A percentile compares a stretch with the other conserved stretches of the same genome.
Conservation (phyloP, 2,329 filamentous ascomycete genomes). For the Trichoderma sp. region DNA sequence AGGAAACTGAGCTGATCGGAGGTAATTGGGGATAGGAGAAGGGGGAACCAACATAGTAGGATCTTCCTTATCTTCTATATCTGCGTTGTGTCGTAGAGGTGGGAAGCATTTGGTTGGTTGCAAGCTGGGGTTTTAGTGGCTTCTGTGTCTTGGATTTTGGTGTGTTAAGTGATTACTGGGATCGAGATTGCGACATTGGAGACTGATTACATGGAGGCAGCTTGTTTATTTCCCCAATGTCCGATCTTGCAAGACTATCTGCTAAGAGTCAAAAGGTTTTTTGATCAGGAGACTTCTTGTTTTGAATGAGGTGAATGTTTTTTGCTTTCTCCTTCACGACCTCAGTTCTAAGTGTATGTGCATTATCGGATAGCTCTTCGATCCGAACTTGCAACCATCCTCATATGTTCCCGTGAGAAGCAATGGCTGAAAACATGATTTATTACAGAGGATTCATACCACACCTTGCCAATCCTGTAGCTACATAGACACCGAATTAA, state of each 20-base stretch:
- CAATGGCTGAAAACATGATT: not conserved
- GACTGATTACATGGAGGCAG: not conserved
- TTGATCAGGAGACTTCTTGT: not conserved
- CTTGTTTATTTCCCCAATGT: not conserved
- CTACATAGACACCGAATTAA: not conserved
- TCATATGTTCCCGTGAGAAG: not conserved
- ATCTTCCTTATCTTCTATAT: not conserved
- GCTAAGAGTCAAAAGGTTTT: not conserved
- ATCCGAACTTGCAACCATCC: not conserved
- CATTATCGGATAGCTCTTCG: fast-evolving
- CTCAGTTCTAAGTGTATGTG: not conserved
- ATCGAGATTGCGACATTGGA: not conserved
- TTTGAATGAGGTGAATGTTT: not conserved
- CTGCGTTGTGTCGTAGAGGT: not conserved
- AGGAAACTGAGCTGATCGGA: not conserved
- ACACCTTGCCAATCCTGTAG: fast-evolving
- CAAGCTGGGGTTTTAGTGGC: not conserved
- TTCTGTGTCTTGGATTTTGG: not conserved
- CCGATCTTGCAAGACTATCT: not conserved
- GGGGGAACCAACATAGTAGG: not conserved
- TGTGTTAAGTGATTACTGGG: not conserved
- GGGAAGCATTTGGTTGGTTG: not conserved
- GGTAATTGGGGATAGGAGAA: not conserved
- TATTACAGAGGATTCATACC: not conserved
- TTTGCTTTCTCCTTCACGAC: not conserved